These are phyloP conservation scores for Verticillium longisporum DNA, from an alignment of 2,329 filamentous ascomycete species.

Conservation along the genomic window DNA sequence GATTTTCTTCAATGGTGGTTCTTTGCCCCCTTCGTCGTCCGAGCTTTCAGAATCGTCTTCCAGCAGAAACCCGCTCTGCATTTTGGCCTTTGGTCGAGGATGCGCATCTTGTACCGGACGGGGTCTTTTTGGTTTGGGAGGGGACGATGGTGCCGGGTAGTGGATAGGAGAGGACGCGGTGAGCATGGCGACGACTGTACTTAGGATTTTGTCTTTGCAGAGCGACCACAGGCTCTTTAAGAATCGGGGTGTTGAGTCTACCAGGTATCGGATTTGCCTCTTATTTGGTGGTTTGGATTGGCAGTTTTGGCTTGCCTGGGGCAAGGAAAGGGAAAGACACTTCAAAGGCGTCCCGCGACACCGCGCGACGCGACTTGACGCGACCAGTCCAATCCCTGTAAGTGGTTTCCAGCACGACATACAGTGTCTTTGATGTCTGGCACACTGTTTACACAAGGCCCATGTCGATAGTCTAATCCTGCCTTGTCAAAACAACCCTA, in stretches of 20 bases:
- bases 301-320: neutral
- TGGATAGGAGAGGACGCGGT: constrained; percentile 52
- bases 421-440: neutral
- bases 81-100: constrained; percentile 23
- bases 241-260: neutral
- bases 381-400: neutral
- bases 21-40: constrained; percentile 19
- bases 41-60: constrained; percentile 28
- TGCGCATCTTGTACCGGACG: constrained; percentile 25
- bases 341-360: neutral
- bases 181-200: constrained; percentile 37
- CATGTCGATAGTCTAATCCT: neutral
- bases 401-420: neutral
- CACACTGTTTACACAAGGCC: neutral
- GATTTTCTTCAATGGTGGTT: constrained; percentile 11
- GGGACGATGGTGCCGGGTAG: constrained; percentile 45
- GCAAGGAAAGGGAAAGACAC: neutral
- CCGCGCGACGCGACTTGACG: constrained; percentile 6
- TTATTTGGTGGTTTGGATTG: neutral
- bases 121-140: constrained; percentile 25
- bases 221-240: too few relatives aligned
- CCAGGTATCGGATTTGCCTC: neutral
- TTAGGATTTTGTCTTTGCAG: neutral
- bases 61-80: constrained; percentile 29
- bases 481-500: neutral